phyloP scores from a whole-genome alignment of 148 eudicot species.

The Talinum fruticosum region DNA sequence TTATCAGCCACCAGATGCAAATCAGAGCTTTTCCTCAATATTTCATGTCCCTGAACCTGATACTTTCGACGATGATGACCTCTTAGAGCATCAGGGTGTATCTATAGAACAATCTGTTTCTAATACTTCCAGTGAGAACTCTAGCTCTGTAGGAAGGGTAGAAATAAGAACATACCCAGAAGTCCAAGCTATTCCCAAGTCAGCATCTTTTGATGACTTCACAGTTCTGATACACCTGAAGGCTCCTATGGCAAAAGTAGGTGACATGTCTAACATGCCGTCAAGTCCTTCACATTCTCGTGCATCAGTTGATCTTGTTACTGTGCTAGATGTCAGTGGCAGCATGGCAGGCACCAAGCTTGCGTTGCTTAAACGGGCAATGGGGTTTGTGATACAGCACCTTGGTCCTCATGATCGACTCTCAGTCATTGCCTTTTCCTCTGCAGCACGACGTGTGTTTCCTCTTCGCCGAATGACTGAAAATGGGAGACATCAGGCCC shows the following conservation, averaged over 20 bases:
- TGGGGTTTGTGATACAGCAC: slow-evolving; percentile 83
- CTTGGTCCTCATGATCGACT: slow-evolving; percentile 75
- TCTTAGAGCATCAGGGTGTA: slow-evolving; percentile 35
- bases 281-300: slow-evolving; percentile 42
- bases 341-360: slow-evolving; percentile 96
- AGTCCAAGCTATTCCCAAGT: slow-evolving; percentile 45
- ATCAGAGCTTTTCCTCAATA: slow-evolving; percentile 35
- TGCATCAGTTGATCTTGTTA: slow-evolving; percentile 75
- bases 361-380: slow-evolving; percentile 76
- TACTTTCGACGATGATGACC: slow-evolving; percentile 69
- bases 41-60: slow-evolving; percentile 62
- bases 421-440: slow-evolving; percentile 76
- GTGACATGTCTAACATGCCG: slow-evolving; percentile 22
- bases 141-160: slow-evolving; percentile 29
- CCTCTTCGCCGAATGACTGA: slow-evolving; percentile 76
- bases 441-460: slow-evolving; percentile 71
- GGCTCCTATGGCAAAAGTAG: slow-evolving; percentile 46
- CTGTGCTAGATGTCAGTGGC: slow-evolving; percentile 79
- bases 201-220: slow-evolving; percentile 39
- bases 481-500: slow-evolving; percentile 56
- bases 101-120: slow-evolving; percentile 20
- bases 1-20: slow-evolving; percentile 39
- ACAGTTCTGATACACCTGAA: slow-evolving; percentile 63
- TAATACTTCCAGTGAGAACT: slow-evolving; percentile 16
- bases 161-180: slow-evolving; percentile 55